Evolutionary conservation across 495 filamentous ascomycete genomes (phyloP), one percentile per base, ranked within the genome.

Genomic region (Podospora appendiculata): DNA sequence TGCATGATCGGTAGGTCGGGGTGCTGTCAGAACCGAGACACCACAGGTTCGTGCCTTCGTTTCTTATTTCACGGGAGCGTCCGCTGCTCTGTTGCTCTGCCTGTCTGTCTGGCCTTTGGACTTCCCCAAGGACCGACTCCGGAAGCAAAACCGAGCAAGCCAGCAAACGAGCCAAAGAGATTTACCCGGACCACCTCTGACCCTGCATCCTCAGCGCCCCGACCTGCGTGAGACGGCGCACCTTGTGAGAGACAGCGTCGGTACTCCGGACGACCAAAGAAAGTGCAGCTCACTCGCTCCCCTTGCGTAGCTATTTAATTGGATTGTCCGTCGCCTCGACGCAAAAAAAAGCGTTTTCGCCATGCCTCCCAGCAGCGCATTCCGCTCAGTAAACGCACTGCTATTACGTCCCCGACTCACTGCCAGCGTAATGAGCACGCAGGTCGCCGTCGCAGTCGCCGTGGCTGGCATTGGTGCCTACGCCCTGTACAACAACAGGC

Each of bases 41-140:
- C 25, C 2, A 25, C 25, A 25, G 25, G 25, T 25, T 25, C 25
- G 25, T 25, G 2, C 25, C 25, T 25, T 25, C 5, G 2, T 25
- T 25, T 25, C 5, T 2, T 25, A 25, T 25, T 25, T 25, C 25
- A 25, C 25, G 25, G 25, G 25, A 25, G 25, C 25, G 25, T 25
- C 25, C 25, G 25, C 25, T 25, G 25, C n/a, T 25, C 25, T 25
- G 25, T 5, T 25, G 25, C 25, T 25, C 25, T 25, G 25, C 25
- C 25, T 25, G 25, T 25, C n/a, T 25, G 25, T 25, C 25, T 25
- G 25, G 25, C 25, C 25, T 25, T 63, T 57, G 63, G 63, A 66
- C 63, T 66, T 66, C 63, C 63, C 63, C 63, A 59, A 63, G 47
- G 38, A 16, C 53, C 19, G 52, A 52, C 56, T 63, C 60, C 63